Conservation (phyloP, 2,329 filamentous ascomycete genomes). For the Claviceps africana region DNA sequence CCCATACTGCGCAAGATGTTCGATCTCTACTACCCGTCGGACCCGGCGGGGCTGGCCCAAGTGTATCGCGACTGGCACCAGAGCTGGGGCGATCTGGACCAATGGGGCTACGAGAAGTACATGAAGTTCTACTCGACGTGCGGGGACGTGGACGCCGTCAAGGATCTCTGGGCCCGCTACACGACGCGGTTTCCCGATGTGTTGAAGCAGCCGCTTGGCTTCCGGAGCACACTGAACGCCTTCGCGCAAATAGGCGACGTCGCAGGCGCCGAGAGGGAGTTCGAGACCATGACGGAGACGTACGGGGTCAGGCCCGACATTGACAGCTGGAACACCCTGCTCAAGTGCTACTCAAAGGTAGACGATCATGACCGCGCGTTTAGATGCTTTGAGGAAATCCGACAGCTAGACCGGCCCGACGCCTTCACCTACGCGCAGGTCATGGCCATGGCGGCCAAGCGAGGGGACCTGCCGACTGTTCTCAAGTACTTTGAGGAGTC, state of each 20-base stretch:
- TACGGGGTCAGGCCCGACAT: constrained; percentile 44
- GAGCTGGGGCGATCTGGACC: constrained; percentile 24
- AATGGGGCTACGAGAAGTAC: constrained; percentile 33
- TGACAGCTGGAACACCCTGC: constrained; percentile 60
- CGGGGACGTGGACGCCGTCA: constrained; percentile 33
- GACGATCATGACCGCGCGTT: constrained; percentile 55
- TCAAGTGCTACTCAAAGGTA: constrained; percentile 55
- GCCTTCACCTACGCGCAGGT: constrained; percentile 55
- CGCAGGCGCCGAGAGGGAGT: constrained; percentile 40
- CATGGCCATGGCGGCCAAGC: constrained; percentile 55
- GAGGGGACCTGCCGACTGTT: constrained; percentile 60
- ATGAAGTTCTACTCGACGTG: constrained; percentile 33
- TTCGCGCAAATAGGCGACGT: constrained; percentile 57
- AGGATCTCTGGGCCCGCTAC: constrained; percentile 31
- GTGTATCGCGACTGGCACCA: constrained; percentile 36
- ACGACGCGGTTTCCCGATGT: constrained; percentile 21
- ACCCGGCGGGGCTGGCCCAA: constrained; percentile 28
- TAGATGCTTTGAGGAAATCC: constrained; percentile 47
- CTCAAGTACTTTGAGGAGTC: constrained; percentile 52
- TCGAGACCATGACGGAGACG: constrained; percentile 44
- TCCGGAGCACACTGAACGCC: constrained; percentile 52
- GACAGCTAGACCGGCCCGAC: constrained; percentile 37
- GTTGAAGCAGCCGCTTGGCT: constrained; percentile 21
- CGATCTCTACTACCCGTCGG: constrained; percentile 23
- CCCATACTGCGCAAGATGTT: constrained; percentile 31